These are phyloP conservation scores for Macadamia tetraphylla DNA, from an alignment of 164 flowering plant species.

Conservation along the genomic window DNA sequence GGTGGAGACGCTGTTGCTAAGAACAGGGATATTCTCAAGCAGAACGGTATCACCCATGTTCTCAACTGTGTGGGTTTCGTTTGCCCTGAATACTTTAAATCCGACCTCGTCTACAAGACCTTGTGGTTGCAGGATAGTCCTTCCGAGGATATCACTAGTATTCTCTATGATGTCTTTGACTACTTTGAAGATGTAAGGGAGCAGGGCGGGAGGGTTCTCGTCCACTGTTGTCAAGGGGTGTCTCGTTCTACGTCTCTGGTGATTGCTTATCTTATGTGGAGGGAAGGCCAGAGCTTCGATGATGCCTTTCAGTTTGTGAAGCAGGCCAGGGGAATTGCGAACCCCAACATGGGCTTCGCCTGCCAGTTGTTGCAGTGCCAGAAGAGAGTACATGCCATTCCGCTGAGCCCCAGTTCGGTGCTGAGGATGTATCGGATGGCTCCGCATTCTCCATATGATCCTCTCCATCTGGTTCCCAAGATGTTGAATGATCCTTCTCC, in stretches of 20 bases:
- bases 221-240: constrained; percentile 74
- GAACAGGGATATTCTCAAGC: constrained; percentile 56
- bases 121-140: constrained; percentile 77
- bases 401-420: constrained; percentile 62
- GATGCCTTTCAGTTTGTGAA: constrained; percentile 72
- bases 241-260: constrained; percentile 36
- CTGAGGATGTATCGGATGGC: constrained; percentile 62
- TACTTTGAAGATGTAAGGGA: constrained; percentile 77
- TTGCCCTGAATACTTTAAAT: constrained; percentile 64
- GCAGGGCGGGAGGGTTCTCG: constrained; percentile 54
- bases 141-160: constrained; percentile 66
- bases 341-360: constrained; percentile 78
- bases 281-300: constrained; percentile 78
- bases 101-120: constrained; percentile 53
- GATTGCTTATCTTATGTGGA: constrained; percentile 67
- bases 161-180: constrained; percentile 41
- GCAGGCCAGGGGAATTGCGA: constrained; percentile 70
- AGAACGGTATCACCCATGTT: constrained; percentile 61
- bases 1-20: constrained; percentile 79
- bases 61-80: constrained; percentile 66
- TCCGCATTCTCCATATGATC: constrained; percentile 70
- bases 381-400: constrained; percentile 66
- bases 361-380: constrained; percentile 75
- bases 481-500: constrained; percentile 63
- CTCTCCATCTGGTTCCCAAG: constrained; percentile 70